phyloP scores from a whole-genome alignment of 1,139 yeast species.

The Yamadazyma conglobata region DNA sequence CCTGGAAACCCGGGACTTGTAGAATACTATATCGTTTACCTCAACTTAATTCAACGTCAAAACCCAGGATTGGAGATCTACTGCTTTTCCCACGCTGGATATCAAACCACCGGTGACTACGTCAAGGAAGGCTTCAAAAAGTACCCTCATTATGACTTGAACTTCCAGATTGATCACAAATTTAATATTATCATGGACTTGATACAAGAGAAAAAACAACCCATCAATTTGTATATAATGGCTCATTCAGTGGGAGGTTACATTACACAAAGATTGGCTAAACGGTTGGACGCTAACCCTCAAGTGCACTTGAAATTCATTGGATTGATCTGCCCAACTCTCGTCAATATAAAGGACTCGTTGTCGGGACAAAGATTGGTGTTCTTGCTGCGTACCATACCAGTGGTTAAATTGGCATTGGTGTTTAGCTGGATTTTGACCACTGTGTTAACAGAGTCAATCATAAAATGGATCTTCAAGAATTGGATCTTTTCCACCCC shows the following conservation, averaged over 20 bases:
- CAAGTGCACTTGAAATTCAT: conserved; percentile 31
- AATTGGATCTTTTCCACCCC: conserved; percentile 23
- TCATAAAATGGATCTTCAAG: conserved; percentile 21
- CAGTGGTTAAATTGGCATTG: conserved; percentile 28
- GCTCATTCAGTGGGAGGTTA: conserved; percentile 66
- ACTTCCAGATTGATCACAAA: conserved; percentile 54
- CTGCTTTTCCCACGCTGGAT: conserved; percentile 58
- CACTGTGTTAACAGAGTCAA: conserved; percentile 19
- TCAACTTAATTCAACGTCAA: conserved; percentile 38
- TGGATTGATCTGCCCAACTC: conserved; percentile 66
- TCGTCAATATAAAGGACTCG: conserved; percentile 52
- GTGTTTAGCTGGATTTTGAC: conserved; percentile 20
- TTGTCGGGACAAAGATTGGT: conserved; percentile 44
- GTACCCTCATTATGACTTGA: conserved; percentile 31
- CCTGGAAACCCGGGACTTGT: conserved; percentile 72
- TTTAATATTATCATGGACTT: conserved; percentile 32
- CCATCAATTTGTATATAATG: conserved; percentile 40
- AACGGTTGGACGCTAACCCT: conserved; percentile 19
- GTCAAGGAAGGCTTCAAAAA: conserved; percentile 9
- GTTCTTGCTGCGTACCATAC: conserved; percentile 27
- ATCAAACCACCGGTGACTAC: conserved; percentile 27
- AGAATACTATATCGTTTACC: conserved; percentile 52
- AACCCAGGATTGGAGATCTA: conserved; percentile 47
- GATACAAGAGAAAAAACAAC: conserved; percentile 15
- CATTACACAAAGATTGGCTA: conserved; percentile 49